Evolutionary conservation across 2,329 filamentous ascomycete genomes (phyloP).

Genomic region (Tolypocladium paradoxum): DNA sequence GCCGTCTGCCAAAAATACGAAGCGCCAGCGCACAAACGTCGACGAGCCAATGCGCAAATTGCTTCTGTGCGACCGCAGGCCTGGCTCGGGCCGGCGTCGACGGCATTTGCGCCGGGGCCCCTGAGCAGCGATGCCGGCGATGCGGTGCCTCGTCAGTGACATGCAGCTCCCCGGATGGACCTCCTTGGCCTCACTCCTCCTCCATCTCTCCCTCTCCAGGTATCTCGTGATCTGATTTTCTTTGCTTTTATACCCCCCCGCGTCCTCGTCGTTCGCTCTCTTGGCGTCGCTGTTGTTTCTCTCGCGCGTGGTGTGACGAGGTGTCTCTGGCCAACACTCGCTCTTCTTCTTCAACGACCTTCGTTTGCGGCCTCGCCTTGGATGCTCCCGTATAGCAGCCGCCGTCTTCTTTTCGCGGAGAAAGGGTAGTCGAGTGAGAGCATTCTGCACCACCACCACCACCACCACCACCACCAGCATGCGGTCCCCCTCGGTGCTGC

Average conservation of each 20-base stretch:
- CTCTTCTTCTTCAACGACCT: neutral
- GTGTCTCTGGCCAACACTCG: neutral
- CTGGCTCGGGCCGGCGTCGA: neutral
- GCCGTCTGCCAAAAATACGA: neutral
- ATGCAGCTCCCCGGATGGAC: neutral
- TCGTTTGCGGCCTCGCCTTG: neutral
- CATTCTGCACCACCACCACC: neutral
- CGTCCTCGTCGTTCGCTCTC: neutral
- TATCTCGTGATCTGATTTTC: neutral
- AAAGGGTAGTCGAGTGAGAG: neutral
- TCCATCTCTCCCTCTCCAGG: neutral
- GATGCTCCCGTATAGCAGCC: neutral
- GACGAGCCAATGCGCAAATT: neutral
- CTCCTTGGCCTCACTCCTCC: neutral
- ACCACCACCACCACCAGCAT: constrained; percentile 6
- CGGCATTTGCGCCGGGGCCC: neutral
- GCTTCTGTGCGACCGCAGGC: neutral
- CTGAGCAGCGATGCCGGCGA: neutral
- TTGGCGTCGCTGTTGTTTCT: neutral
- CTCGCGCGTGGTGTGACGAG: neutral
- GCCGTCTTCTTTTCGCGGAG: neutral
- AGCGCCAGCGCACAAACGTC: neutral
- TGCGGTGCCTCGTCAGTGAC: neutral
- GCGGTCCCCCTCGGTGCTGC: constrained; percentile 12
- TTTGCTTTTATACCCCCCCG: neutral